Percentiles rank a stretch among this genome's conserved stretches.
Conservation (phyloP, 345 rosid genomes). For the Dipteronia sinensis region DNA sequence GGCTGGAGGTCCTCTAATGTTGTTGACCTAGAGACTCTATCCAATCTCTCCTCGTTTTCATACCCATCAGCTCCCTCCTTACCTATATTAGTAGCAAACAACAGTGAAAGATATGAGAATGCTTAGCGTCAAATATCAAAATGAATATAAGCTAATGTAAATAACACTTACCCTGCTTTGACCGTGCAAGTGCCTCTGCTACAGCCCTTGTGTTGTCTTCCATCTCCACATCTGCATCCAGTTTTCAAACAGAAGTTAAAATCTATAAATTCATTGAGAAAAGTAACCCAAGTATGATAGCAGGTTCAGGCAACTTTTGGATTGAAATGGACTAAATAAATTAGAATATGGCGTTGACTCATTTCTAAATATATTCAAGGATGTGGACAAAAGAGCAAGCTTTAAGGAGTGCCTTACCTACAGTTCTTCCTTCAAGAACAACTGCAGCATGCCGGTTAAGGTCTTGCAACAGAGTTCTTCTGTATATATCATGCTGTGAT, state of each 20-base stretch:
- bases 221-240: constrained; percentile 60
- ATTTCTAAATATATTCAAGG: neutral
- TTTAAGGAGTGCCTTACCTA: constrained; percentile 48
- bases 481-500: constrained; percentile 51
- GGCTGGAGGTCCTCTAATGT: constrained; percentile 88
- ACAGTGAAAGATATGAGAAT: constrained; percentile 20
- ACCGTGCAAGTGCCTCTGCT: constrained; percentile 84
- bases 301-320: constrained; percentile 9
- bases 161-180: constrained; percentile 62
- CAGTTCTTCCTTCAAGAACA: constrained; percentile 82
- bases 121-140: constrained; percentile 4
- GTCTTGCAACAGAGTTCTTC: constrained; percentile 75
- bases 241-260: constrained; percentile 24
- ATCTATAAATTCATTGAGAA: constrained; percentile 16
- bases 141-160: constrained; percentile 9
- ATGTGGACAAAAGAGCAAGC: neutral
- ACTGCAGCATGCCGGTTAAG: constrained; percentile 90
- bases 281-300: neutral
- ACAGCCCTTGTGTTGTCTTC: constrained; percentile 76
- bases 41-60: constrained; percentile 45
- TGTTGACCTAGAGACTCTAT: constrained; percentile 54
- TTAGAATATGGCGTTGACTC: neutral
- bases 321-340: neutral
- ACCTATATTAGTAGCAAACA: constrained; percentile 35
- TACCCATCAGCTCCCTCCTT: constrained; percentile 50